Evolutionary conservation across 2,329 filamentous ascomycete species (phyloP), one percentile per base, ranked within the genome.

Genomic region (Phaeosphaeriaceae sp.): DNA sequence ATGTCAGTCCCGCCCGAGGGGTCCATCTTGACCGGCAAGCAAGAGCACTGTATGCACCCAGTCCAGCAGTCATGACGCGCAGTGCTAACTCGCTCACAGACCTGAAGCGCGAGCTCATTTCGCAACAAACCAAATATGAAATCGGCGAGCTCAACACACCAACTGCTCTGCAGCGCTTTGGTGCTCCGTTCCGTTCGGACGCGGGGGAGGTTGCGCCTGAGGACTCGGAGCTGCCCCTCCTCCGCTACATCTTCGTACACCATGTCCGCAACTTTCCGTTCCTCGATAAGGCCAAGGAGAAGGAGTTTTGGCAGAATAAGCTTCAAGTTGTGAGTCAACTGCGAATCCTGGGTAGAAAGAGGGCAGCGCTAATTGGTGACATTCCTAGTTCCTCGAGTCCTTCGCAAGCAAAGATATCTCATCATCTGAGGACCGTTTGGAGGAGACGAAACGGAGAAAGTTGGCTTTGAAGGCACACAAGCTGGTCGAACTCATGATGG

Each of bases 261-360:
- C 93, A 98, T 88, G 88, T 99, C 58, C 92, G 95, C 72, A 96
- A 98, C 71, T 99, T 99, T 71, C 95, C 95, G 1, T 99, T 99
- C 74, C 86, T 99, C 63, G 93, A 99, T 79, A 92, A 96, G 83
- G 95, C 95, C 21, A 90, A 88, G 73, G 95, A 99, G 85, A 97
- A 98, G 85, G 95, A 99, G 80, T 99, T 99, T 73, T 99, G 95
- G 95, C 95, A 99, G 81, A 93, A 98, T 76, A 98, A 96, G 78
- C 83, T 99, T 60, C 95, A 99, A 82, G 87, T 93, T 74, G 92
- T 96, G 80, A 68, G 91, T 88, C 55, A 3, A 13, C 45, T 51
- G 52, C 44, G 56, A 50, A 54, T 56, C 49, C 48, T 51, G 61
- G 51, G 19, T 41, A 40, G 31, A 45, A 25, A 40, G 24, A 19